Evolutionary conservation across 2,329 filamentous ascomycete genomes (phyloP), one percentile per base, ranked within the genome.

Genomic region (Albophoma yamanashiensis): DNA sequence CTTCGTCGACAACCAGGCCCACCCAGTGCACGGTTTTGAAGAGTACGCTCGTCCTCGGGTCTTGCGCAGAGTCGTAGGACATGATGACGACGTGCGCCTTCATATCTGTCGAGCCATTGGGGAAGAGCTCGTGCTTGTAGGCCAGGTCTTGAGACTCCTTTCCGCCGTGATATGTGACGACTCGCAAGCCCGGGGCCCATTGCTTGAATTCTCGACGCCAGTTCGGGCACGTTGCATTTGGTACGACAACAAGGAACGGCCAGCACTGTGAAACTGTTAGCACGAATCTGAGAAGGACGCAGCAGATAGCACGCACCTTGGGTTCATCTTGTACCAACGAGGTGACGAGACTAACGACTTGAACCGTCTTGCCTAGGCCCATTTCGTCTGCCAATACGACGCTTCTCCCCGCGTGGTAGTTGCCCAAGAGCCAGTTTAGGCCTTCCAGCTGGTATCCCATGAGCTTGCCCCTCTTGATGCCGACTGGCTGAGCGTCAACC

Each of bases 341-440:
- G 1, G 89, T 86, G 62, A 97, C 82, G 63, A 96, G 83, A 3
- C 87, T 85, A 62, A 97, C 89, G 58, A 97, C 86, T 71, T 99
- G 94, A 39, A 99, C 91, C 0, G 94, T 99, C 77, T 99, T 99
- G 39, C 94, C 94, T 2, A 99, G 83, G 47, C 94, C 94, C 94
- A 99, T 99, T 70, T 99, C 94, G 69, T 99, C 94, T 0, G 94
- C 94, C 8, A 97, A 82, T 61, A 97, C 93, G 36, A 92, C 89
- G 68, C 94, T 97, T 69, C 89, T 87, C 65, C 87, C 81, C 57
- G 83, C 80, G 67, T 92, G 89, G 79, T 91, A 97, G 69, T 94
- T 94, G 71, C 89, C 92, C 61, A 96, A 87, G 2, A 99, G 82
- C 92, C 94, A 99, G 68, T 97, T 97, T 58, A 97, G 78, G 25